phyloP scores from a whole-genome alignment of 306 rosid species.

The Gynostemma pentaphyllum region DNA sequence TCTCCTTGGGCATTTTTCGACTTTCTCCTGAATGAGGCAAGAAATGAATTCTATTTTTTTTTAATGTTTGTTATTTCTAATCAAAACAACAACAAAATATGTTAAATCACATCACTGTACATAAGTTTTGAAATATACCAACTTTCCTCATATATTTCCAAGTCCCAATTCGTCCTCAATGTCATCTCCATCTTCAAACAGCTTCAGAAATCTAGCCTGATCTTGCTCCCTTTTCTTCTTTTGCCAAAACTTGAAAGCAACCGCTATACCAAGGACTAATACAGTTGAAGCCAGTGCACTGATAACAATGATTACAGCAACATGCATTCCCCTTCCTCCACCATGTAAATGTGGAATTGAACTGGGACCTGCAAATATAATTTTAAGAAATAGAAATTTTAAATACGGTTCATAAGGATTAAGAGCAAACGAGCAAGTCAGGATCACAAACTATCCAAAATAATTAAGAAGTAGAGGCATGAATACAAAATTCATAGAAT shows the following conservation, averaged over 20 bases:
- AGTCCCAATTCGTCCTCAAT: slow-evolving; percentile 60
- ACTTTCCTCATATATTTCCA: slow-evolving; percentile 26
- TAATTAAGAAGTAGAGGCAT: neutral
- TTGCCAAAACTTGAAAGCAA: slow-evolving; percentile 59
- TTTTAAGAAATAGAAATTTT: neutral
- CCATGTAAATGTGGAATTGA: slow-evolving; percentile 19
- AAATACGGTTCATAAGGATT: neutral
- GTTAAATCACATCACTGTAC: neutral
- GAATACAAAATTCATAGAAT: neutral
- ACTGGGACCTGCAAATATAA: slow-evolving; percentile 30
- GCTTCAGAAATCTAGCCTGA: slow-evolving; percentile 64
- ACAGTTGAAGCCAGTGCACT: slow-evolving; percentile 20
- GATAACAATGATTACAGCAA: slow-evolving; percentile 35
- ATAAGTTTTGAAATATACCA: neutral
- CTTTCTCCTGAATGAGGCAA: neutral
- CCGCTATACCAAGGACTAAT: slow-evolving; percentile 27
- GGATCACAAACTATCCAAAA: neutral
- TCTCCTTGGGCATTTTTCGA: neutral
- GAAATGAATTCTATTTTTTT: neutral
- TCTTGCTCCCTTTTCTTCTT: slow-evolving; percentile 59
- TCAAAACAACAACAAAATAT: neutral
- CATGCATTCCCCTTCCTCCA: slow-evolving; percentile 29
- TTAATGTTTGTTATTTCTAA: neutral
- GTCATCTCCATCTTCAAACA: slow-evolving; percentile 71
- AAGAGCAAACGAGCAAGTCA: neutral